Conservation (phyloP, 345 rosid genomes). For the Gossypium turneri region DNA sequence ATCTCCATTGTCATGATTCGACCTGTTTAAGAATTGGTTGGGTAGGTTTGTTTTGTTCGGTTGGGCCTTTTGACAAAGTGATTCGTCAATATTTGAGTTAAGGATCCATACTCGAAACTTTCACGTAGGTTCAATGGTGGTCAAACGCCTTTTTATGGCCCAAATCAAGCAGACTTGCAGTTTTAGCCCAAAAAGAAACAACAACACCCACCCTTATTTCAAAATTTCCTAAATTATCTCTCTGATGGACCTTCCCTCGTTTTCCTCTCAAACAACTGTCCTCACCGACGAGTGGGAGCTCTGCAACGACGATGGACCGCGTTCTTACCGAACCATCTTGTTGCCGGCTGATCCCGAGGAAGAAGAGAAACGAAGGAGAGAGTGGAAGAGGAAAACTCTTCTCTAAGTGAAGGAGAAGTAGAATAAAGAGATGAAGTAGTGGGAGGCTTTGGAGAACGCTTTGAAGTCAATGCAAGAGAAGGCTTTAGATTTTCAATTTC, state of each 20-base stretch:
- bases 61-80: too few relatives aligned
- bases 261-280: neutral
- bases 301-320: constrained; percentile 57
- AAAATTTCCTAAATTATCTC: neutral
- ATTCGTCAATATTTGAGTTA: too few relatives aligned
- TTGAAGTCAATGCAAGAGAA: constrained; percentile 50
- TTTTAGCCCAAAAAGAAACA: too few relatives aligned
- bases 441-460: constrained; percentile 60
- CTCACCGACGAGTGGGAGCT: constrained; percentile 59
- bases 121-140: too few relatives aligned
- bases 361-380: constrained; percentile 13
- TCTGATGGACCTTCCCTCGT: neutral
- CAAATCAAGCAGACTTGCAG: neutral
- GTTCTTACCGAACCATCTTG: constrained; percentile 21
- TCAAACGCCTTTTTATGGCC: too few relatives aligned
- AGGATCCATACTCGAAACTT: too few relatives aligned
- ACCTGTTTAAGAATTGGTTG: too few relatives aligned
- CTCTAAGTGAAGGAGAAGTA: constrained; percentile 49
- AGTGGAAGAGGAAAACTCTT: constrained; percentile 28
- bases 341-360: constrained; percentile 28
- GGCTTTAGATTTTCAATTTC: constrained; percentile 28
- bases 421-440: constrained; percentile 51
- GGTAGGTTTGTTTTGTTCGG: too few relatives aligned
- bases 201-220: neutral
- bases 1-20: too few relatives aligned